A percentile compares a stretch with the other conserved stretches of the same genome.
Conservation (phyloP, 1,284 basidiomycete species). For the Sutorius eximius region DNA sequence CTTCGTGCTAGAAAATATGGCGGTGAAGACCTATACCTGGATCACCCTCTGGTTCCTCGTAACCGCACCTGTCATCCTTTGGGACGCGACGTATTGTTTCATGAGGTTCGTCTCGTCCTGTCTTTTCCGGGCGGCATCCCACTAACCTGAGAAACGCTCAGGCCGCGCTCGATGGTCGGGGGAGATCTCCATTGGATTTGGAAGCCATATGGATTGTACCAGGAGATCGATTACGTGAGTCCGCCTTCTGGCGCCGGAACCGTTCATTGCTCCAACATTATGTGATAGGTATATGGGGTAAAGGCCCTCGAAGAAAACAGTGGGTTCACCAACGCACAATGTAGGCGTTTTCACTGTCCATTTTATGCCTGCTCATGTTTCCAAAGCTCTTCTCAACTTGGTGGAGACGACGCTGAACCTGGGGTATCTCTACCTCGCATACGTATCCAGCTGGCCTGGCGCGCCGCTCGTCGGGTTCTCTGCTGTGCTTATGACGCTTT, state of each 20-base stretch:
- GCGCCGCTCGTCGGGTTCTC: constrained; percentile 78
- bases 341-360: constrained; percentile 41
- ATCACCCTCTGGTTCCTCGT: constrained; percentile 70
- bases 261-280: constrained; percentile 16
- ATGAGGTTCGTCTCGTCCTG: constrained; percentile 46
- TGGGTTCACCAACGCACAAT: constrained; percentile 88
- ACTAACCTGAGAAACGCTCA: constrained; percentile 15
- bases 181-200: constrained; percentile 89
- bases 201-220: constrained; percentile 79
- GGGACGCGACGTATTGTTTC: constrained; percentile 76
- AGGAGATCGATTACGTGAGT: constrained; percentile 65
- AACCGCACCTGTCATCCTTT: constrained; percentile 54
- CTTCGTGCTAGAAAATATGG: constrained; percentile 37
- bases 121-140: neutral
- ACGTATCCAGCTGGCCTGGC: constrained; percentile 55
- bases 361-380: neutral
- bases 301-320: constrained; percentile 60
- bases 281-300: constrained; percentile 68
- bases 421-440: constrained; percentile 72
- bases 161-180: constrained; percentile 67
- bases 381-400: constrained; percentile 73
- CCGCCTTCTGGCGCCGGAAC: neutral
- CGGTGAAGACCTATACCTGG: constrained; percentile 56
- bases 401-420: constrained; percentile 79
- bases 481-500: constrained; percentile 72